Evolutionary conservation across 306 rosid genomes (phyloP), one percentile per base, ranked within the genome.

Genomic region (Carpinus fangiana): DNA sequence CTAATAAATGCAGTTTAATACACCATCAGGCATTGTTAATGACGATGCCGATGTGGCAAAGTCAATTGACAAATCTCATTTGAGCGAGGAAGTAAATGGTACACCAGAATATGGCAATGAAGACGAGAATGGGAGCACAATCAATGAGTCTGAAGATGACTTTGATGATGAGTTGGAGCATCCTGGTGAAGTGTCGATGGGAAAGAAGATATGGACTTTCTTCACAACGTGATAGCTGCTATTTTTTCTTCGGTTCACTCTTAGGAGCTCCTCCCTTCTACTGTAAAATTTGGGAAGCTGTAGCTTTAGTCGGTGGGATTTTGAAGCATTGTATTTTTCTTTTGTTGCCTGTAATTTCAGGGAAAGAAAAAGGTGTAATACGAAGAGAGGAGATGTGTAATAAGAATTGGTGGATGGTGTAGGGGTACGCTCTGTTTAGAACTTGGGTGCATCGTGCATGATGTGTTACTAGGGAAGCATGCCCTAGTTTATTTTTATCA

Each of bases 131-230:
- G 86, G 79, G 78, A 88, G 90, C 82, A 78, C 76, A 78, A 68
- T 82, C 62, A 73, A 82, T 54, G 90, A 84, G 34, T 74, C 82
- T 54, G 90, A 81, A 51, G 61, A 80, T 79, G 88, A 82, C 26
- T 72, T 80, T 4, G 87, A 80, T 3, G 93, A 84, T 7, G 87
- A 79, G 5, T 80, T 20, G 57, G 88, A 60, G 2, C 85, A 84
- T 77, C 89, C 90, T 6, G 88, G 89, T 50, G 86, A 83, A 79
- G 70, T 34, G n/a, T 92, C 98, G 56, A 85, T 89, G 1, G 87
- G 92, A 48, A 89, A 87, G 88, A 92, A 87, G 86, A 80, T 94
- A 36, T 85, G 93, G 72, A 90, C 82, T 36, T 94, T 94, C 84
- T 85, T 92, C 21, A 89, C 96, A 52, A 82, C 98, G n/a, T 93